A percentile compares a stretch with the other conserved stretches of the same genome.
These are phyloP conservation scores for Limtongia smithiae DNA, from an alignment of 805 yeast species.

Conservation along the genomic window DNA sequence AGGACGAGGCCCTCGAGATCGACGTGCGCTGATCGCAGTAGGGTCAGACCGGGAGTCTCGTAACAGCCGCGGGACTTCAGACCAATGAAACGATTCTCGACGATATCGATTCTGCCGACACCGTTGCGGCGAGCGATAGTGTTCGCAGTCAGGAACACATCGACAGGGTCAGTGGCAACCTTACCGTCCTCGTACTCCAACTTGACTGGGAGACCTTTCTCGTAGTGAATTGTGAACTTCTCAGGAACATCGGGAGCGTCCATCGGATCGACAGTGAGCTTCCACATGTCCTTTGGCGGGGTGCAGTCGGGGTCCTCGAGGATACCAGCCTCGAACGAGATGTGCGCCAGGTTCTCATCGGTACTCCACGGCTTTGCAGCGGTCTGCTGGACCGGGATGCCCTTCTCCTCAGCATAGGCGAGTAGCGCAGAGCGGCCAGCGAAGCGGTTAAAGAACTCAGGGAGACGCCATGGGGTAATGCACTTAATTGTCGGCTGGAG, in stretches of 20 bases:
- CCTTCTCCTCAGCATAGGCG: conserved; percentile 88
- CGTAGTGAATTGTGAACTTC: conserved; percentile 75
- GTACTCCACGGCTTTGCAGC: conserved; percentile 99
- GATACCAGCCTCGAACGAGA: conserved; percentile 98
- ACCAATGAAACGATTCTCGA: conserved; percentile 98
- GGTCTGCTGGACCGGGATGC: conserved; percentile 93
- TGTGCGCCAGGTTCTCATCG: conserved; percentile 98
- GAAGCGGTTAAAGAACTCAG: conserved; percentile 87
- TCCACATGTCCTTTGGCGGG: conserved; percentile 99
- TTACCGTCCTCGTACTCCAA: conserved; percentile 59
- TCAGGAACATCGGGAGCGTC: conserved; percentile 96
- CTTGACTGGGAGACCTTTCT: conserved; percentile 84
- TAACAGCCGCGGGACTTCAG: conserved; percentile 99
- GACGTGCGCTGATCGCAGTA: conserved; percentile 89
- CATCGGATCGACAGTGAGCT: conserved; percentile 88
- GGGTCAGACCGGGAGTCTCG: conserved; percentile 97
- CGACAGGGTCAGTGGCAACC: conserved; percentile 79
- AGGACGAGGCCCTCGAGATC: conserved; percentile 95
- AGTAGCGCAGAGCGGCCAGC: conserved; percentile 97
- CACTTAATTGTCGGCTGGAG: conserved; percentile 94
- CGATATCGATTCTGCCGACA: conserved; percentile 98
- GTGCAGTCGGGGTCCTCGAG: conserved; percentile 98
- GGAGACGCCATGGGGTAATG: conserved; percentile 99
- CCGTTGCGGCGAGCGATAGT: conserved; percentile 98
- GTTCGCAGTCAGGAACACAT: conserved; percentile 87